Evolutionary conservation across 176 grass and related monocot genomes (phyloP), one percentile per base, ranked within the genome.

Genomic region (Pontederia paniculata): DNA sequence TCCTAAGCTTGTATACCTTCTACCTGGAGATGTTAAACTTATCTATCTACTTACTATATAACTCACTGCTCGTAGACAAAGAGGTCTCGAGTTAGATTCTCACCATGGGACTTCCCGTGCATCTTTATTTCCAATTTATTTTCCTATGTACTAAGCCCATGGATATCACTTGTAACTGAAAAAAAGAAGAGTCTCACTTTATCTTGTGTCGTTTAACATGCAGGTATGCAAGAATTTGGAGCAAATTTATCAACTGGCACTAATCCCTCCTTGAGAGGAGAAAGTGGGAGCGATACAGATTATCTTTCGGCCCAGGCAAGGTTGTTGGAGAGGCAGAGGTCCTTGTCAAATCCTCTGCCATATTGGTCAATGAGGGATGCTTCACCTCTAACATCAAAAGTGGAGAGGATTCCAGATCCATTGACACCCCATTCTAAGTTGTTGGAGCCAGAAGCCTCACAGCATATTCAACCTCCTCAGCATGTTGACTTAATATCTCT

Each of bases 401-500:
- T 84, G 42, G 77, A 82, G 65, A 21, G 50, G 17, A 21, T 76
- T 42, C 22, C 79, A 65, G 79, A 82, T 80, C 66, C 74, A 20
- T 70, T 79, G 45, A 55, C 58, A 53, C 42, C 89, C 17, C 77
- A 86, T 64, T 81, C 90, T 52, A 96, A 96, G 58, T 57, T 83
- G 56, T 74, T 78, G 17, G 71, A 58, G 74, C 57, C 78, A 8
- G 58, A 81, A 63, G 70, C 90, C 65, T 46, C 23, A 37, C 28
- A 37, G 7, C 28, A 37, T 62, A 58, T 81, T 49, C 83, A 80
- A 69, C 56, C 68, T 48, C 82, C 69, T 54, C 64, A 90, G 54
- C 84, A 96, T 63, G 82, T 77, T 63, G 77, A 98, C 67, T 80
- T 98, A 72, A 69, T 98, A 42, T 77, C 85, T 13, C 83, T 91